Percentiles rank a stretch among this genome's conserved stretches.
Conservation (phyloP, 2,329 filamentous ascomycete species). For the Teratosphaeriaceae sp. region DNA sequence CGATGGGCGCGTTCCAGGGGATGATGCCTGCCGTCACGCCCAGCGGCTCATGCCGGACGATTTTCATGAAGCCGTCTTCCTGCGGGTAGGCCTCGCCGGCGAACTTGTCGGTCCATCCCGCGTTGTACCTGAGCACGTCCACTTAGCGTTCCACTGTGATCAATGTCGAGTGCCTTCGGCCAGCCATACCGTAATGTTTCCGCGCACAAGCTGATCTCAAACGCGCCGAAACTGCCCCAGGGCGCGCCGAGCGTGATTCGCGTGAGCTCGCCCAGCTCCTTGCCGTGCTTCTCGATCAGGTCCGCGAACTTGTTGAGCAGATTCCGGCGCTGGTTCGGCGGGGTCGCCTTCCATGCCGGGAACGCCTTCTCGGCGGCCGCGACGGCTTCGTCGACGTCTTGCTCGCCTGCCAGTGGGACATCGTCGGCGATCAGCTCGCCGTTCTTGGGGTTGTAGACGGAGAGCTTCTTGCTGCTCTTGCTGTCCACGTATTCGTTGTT, state of each 20-base stretch:
- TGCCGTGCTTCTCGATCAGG: constrained; percentile 20
- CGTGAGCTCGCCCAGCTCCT: constrained; percentile 51
- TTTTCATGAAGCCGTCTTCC: constrained; percentile 34
- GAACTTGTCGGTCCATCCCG: constrained; percentile 21
- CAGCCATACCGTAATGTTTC: constrained; percentile 32
- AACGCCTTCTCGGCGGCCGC: constrained; percentile 60
- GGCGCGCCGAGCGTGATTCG: constrained; percentile 44
- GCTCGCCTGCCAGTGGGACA: constrained; percentile 44
- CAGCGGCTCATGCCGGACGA: constrained; percentile 29
- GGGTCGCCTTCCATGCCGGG: constrained; percentile 57
- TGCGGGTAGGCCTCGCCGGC: constrained; percentile 18
- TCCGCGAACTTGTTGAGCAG: constrained; percentile 59
- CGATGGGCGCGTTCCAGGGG: constrained; percentile 73
- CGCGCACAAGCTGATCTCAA: constrained; percentile 35
- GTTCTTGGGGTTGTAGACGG: constrained; percentile 44
- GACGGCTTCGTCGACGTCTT: constrained; percentile 50
- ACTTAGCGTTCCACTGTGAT: too few relatives aligned
- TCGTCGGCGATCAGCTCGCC: constrained; percentile 43
- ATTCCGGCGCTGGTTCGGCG: constrained; percentile 53
- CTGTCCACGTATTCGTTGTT: constrained; percentile 22
- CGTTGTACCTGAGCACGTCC: constrained; percentile 31
- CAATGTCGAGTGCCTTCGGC: too few relatives aligned
- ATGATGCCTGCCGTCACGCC: constrained; percentile 53
- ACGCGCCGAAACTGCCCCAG: constrained; percentile 38
- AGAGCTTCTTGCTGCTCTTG: constrained; percentile 37